Percentiles rank a stretch among this genome's conserved stretches.
Conservation (phyloP, 495 filamentous ascomycete genomes). For the Penicillium angulare region DNA sequence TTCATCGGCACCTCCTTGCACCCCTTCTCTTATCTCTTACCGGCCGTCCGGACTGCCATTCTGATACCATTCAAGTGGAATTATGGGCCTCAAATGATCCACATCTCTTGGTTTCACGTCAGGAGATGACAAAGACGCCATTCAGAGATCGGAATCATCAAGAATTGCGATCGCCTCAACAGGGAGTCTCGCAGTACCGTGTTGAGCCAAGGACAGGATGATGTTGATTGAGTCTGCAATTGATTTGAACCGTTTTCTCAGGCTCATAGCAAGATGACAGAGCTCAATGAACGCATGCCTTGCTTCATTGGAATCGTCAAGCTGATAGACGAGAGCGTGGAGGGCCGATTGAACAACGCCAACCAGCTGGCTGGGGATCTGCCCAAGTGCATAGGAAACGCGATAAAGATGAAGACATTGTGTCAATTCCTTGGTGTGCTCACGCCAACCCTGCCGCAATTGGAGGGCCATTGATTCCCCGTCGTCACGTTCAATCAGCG, state of each 20-base stretch:
- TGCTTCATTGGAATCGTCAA: conserved; percentile 21
- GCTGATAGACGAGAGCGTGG: conserved; percentile 22
- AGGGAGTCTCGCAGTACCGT: conserved; percentile 25
- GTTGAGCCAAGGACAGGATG: conserved; percentile 15
- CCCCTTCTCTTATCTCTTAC: no score
- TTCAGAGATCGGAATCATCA: conserved; percentile 9
- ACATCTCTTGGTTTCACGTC: not conserved
- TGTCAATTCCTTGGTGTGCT: conserved; percentile 31
- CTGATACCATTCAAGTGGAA: no score
- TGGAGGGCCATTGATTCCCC: conserved; percentile 2
- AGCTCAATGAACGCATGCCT: conserved; percentile 34
- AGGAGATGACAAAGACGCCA: no score
- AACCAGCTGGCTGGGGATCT: conserved; percentile 35
- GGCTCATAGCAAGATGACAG: conserved; percentile 26
- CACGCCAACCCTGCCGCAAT: conserved; percentile 17
- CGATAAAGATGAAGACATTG: conserved; percentile 31
- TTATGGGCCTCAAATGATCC: no score
- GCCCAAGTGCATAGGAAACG: conserved; percentile 32
- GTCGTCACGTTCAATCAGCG: conserved; percentile 20
- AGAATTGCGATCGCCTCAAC: conserved; percentile 25
- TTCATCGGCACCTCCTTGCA: no score
- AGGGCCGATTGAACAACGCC: conserved; percentile 29
- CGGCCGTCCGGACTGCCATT: no score
- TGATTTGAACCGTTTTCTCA: conserved; percentile 28
- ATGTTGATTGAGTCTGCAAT: conserved; percentile 27